phyloP scores from a whole-genome alignment of 1,284 basidiomycete genomes.

The Amylostereum areolatum region DNA sequence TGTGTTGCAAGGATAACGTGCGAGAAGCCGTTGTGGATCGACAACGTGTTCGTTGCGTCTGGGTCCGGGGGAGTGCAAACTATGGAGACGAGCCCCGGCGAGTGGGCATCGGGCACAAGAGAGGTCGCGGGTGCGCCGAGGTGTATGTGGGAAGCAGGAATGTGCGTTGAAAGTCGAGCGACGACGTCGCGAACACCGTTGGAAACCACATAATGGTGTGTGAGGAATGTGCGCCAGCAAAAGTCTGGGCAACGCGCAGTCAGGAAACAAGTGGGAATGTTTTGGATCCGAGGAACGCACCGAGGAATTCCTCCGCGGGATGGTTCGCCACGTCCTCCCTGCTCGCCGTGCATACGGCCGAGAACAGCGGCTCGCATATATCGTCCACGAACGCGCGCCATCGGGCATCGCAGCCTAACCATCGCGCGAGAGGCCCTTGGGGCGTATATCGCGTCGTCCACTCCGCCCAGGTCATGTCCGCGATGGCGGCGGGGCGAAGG shows the following conservation, averaged over 20 bases:
- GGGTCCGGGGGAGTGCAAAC: constrained; percentile 26
- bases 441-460: constrained; percentile 43
- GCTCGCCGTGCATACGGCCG: constrained; percentile 64
- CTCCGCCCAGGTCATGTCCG: constrained; percentile 37
- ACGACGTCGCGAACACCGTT: constrained; percentile 55
- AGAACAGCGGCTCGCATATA: constrained; percentile 60
- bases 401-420: constrained; percentile 34
- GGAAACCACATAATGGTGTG: constrained; percentile 54
- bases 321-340: constrained; percentile 43
- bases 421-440: constrained; percentile 27
- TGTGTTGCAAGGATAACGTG: constrained; percentile 70
- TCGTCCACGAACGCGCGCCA: constrained; percentile 52
- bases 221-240: constrained; percentile 53
- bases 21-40: constrained; percentile 42
- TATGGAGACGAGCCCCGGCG: constrained; percentile 29
- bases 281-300: constrained; percentile 26
- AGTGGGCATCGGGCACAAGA: constrained; percentile 30
- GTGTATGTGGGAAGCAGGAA: constrained; percentile 41
- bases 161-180: constrained; percentile 30
- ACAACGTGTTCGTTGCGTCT: neutral
- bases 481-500: constrained; percentile 26
- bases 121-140: constrained; percentile 42
- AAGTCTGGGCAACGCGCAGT: constrained; percentile 38
- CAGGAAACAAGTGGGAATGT: no score
- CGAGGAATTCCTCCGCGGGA: constrained; percentile 58